Percentiles rank a stretch among this genome's conserved stretches.
Conservation (phyloP, 2,329 filamentous ascomycete genomes). For the Dryadomyces quercus-mongolicae region DNA sequence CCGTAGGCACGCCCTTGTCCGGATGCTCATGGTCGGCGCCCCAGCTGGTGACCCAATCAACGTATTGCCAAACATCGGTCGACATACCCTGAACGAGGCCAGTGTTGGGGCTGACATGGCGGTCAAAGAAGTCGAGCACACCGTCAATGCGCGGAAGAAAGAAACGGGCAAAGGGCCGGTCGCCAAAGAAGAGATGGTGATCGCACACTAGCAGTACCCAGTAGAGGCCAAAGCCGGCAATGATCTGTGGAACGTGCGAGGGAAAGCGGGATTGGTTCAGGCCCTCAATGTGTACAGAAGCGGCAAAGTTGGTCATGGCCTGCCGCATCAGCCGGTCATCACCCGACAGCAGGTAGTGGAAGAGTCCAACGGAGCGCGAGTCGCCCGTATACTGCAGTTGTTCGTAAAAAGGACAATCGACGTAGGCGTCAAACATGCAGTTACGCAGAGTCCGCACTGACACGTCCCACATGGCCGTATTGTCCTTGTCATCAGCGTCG, state of each 20-base stretch:
- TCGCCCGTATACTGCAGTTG: constrained; percentile 19
- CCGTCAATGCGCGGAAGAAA: constrained; percentile 24
- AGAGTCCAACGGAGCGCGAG: constrained; percentile 16
- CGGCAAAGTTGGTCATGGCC: constrained; percentile 17
- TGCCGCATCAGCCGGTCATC: constrained; percentile 21
- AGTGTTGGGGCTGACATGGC: constrained; percentile 13
- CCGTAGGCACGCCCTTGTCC: constrained; percentile 23
- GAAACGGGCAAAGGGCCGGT: constrained; percentile 16
- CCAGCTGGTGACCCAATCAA: constrained; percentile 21
- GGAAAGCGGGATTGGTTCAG: constrained; percentile 23
- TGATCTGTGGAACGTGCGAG: constrained; percentile 22
- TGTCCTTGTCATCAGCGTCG: constrained; percentile 8
- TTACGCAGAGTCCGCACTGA: constrained; percentile 20
- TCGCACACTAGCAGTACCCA: constrained; percentile 24
- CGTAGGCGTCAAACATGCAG: constrained; percentile 23
- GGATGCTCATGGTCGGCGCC: constrained; percentile 10
- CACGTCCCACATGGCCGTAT: constrained; percentile 14
- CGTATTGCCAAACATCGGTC: constrained; percentile 21
- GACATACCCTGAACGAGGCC: constrained; percentile 15
- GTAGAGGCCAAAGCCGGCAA: constrained; percentile 25
- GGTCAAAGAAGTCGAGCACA: constrained; percentile 21
- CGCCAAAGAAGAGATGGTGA: constrained; percentile 23
- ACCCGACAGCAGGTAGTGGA: constrained; percentile 19
- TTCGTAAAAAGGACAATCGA: constrained; percentile 23
- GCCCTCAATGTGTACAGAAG: constrained; percentile 15